A percentile compares a stretch with the other conserved stretches of the same genome.
Conservation (phyloP, 2,329 filamentous ascomycete species). For the Didymellaceae sp. region DNA sequence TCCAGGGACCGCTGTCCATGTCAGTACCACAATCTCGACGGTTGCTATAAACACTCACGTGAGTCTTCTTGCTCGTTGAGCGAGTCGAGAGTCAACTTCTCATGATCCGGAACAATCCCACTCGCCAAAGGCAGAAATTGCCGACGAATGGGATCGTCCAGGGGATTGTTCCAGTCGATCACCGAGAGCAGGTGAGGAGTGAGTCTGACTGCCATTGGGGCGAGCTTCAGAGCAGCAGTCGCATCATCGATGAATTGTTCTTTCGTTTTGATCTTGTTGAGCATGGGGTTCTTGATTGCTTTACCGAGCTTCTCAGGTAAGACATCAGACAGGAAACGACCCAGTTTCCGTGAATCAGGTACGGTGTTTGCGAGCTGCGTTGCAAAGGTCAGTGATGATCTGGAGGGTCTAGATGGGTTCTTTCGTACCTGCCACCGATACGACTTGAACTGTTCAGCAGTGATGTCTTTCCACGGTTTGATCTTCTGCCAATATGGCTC, state of each 20-base stretch:
- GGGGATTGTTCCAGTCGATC: slow-evolving; percentile 65
- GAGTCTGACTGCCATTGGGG: slow-evolving; percentile 66
- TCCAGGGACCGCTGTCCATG: slow-evolving; percentile 54
- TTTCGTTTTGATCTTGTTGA: slow-evolving; percentile 53
- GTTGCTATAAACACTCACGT: slow-evolving; percentile 32
- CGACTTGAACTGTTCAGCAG: slow-evolving; percentile 58
- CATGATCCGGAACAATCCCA: slow-evolving; percentile 61
- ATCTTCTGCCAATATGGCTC: slow-evolving; percentile 60
- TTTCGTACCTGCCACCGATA: slow-evolving; percentile 63
- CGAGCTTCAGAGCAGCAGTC: slow-evolving; percentile 57
- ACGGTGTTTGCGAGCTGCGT: slow-evolving; percentile 58
- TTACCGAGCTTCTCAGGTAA: slow-evolving; percentile 59
- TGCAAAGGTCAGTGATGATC: neutral
- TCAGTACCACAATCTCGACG: slow-evolving; percentile 2
- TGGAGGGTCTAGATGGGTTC: neutral
- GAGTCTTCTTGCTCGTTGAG: slow-evolving; percentile 64
- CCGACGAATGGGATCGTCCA: slow-evolving; percentile 64
- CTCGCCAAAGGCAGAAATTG: slow-evolving; percentile 68
- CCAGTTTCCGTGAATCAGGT: slow-evolving; percentile 55
- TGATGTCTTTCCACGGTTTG: slow-evolving; percentile 57
- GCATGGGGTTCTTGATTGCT: slow-evolving; percentile 31
- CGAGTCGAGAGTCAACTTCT: slow-evolving; percentile 62
- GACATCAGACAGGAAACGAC: slow-evolving; percentile 57
- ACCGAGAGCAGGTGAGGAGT: slow-evolving; percentile 67
- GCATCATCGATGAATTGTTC: slow-evolving; percentile 64